These are phyloP conservation scores for Wickerhamiella occidentalis DNA, from an alignment of 805 yeast species.

Conservation along the genomic window DNA sequence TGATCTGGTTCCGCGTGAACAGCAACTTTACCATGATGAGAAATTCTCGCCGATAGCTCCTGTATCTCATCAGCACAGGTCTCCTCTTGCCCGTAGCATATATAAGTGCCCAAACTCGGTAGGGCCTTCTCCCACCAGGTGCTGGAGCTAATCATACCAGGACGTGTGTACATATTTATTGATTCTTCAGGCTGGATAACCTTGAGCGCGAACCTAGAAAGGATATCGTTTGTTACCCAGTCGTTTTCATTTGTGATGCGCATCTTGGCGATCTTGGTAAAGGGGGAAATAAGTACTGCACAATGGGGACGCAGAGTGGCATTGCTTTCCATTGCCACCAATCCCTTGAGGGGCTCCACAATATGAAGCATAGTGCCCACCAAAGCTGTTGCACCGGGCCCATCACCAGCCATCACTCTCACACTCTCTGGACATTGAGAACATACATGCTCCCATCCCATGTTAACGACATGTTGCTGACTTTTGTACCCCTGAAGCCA, in stretches of 20 bases:
- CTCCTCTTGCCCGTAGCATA: slow-evolving; percentile 37
- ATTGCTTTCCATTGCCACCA: slow-evolving; percentile 12
- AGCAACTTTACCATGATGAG: slow-evolving; percentile 27
- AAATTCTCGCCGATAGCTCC: slow-evolving; percentile 25
- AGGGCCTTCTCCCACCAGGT: slow-evolving; percentile 33
- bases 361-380: slow-evolving; percentile 31
- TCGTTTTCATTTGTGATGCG: slow-evolving; percentile 15
- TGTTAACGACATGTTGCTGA: slow-evolving; percentile 11
- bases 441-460: slow-evolving; percentile 29
- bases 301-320: slow-evolving; percentile 25
- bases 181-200: slow-evolving; percentile 12
- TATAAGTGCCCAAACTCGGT: slow-evolving; percentile 33
- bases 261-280: slow-evolving; percentile 18
- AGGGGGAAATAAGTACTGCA: slow-evolving; percentile 28
- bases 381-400: slow-evolving; percentile 37
- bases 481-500: slow-evolving; percentile 9
- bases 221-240: slow-evolving; percentile 6
- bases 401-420: slow-evolving; percentile 35
- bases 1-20: slow-evolving; percentile 28
- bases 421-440: slow-evolving; percentile 23
- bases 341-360: slow-evolving; percentile 24
- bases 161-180: slow-evolving; percentile 12
- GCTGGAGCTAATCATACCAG: slow-evolving; percentile 20
- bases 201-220: slow-evolving; percentile 9
- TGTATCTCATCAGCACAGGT: slow-evolving; percentile 31